Conservation (phyloP, 2,329 filamentous ascomycete genomes). For the Fonsecaea nubica region DNA sequence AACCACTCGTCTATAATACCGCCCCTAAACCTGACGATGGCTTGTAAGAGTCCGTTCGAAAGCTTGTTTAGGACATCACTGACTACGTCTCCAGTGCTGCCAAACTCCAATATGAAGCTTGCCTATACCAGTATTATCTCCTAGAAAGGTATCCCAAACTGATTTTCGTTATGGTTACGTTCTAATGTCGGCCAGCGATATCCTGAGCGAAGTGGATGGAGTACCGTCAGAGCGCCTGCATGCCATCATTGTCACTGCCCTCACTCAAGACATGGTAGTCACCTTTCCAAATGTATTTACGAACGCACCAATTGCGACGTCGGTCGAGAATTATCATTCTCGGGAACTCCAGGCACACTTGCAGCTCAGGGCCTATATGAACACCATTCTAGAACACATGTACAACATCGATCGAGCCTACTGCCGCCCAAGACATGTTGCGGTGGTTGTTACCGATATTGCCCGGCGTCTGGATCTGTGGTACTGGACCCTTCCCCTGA, state of each 20-base stretch:
- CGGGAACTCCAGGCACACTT: conserved; percentile 18
- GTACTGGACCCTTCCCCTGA: conserved; percentile 19
- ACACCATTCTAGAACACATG: conserved; percentile 20
- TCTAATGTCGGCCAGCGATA: conserved; percentile 11
- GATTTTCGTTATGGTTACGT: background rate
- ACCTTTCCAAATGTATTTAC: conserved; percentile 9
- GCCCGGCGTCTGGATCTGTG: conserved; percentile 17
- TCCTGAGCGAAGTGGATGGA: conserved; percentile 22
- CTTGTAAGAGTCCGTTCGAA: background rate
- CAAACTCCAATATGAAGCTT: conserved; percentile 20
- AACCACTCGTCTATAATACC: conserved; percentile 16
- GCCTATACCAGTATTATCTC: conserved; percentile 17
- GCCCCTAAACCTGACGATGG: conserved; percentile 13
- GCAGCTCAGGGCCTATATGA: conserved; percentile 20
- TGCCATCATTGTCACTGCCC: background rate
- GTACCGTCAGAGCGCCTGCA: conserved; percentile 16
- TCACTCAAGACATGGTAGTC: background rate
- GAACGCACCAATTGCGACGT: background rate
- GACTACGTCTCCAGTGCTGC: conserved; percentile 2
- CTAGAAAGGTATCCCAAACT: conserved; percentile 13
- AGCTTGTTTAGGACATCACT: background rate
- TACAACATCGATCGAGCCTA: conserved; percentile 17
- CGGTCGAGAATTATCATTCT: background rate
- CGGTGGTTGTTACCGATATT: conserved; percentile 12
- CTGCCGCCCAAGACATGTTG: conserved; percentile 19